A percentile compares a stretch with the other conserved stretches of the same genome.
Evolutionary conservation across 768 basidiomycete genomes (phyloP).

Genomic region (Tricholoma saponaceum): DNA sequence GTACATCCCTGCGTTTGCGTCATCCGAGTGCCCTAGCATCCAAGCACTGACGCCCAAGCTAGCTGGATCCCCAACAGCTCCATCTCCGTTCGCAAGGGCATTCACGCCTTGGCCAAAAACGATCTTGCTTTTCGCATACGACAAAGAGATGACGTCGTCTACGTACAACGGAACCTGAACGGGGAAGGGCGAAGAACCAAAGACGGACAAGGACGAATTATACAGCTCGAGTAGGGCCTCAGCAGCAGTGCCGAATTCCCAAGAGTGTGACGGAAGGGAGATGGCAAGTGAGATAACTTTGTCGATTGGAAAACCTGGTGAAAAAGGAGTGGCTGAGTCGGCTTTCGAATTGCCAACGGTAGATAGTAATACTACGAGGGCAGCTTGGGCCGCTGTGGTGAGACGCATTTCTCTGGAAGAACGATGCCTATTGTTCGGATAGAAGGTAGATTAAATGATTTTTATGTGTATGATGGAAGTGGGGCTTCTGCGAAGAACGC

Average conservation of each 20-base stretch:
- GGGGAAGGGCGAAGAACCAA: slow-evolving; percentile 23
- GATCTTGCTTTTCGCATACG: slow-evolving; percentile 17
- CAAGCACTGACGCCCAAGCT: slow-evolving; percentile 42
- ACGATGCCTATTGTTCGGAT: neutral
- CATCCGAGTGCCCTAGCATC: slow-evolving; percentile 34
- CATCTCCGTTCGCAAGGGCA: slow-evolving; percentile 17
- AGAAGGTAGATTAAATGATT: no score
- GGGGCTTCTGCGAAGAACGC: no score
- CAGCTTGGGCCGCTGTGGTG: neutral
- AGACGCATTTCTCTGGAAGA: neutral
- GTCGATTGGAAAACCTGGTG: slow-evolving; percentile 24
- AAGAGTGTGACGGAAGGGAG: slow-evolving; percentile 24
- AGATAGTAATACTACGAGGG: neutral
- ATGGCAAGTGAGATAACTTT: slow-evolving; percentile 17
- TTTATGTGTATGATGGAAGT: no score
- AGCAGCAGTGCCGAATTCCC: slow-evolving; percentile 28
- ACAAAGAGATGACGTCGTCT: slow-evolving; percentile 12
- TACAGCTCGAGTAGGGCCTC: slow-evolving; percentile 26
- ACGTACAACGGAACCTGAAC: slow-evolving; percentile 9
- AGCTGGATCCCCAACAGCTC: slow-evolving; percentile 55
- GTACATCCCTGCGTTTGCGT: slow-evolving; percentile 19
- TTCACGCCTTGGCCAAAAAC: slow-evolving; percentile 17
- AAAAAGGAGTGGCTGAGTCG: slow-evolving; percentile 8
- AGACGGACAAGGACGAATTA: slow-evolving; percentile 22
- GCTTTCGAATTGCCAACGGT: neutral